These are phyloP conservation scores for Cyclotella baltica DNA, from an alignment of 108 stramenopile species.

Conservation along the genomic window DNA sequence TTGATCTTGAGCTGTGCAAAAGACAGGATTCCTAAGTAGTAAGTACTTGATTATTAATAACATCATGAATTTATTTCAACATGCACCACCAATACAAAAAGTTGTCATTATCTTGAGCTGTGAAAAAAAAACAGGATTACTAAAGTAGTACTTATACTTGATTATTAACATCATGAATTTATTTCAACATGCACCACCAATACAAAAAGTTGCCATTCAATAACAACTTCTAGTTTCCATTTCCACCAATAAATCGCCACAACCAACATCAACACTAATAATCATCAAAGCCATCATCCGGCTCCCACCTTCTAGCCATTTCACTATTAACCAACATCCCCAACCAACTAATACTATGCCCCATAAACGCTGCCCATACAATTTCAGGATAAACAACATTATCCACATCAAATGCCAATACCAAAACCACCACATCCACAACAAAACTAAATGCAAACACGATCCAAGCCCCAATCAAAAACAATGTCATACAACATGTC, in stretches of 20 bases:
- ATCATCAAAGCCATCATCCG: too few relatives aligned
- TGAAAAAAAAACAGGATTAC: too few relatives aligned
- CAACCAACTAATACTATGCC: slow-evolving; percentile 8
- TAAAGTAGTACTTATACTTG: too few relatives aligned
- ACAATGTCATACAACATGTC: slow-evolving; percentile 20
- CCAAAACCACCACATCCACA: slow-evolving; percentile 30
- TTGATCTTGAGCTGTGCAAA: too few relatives aligned
- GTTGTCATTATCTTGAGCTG: too few relatives aligned
- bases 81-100: too few relatives aligned
- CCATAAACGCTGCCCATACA: slow-evolving; percentile 26
- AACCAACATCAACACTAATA: slow-evolving; percentile 10
- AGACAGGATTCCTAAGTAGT: too few relatives aligned
- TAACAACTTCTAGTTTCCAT: slow-evolving; percentile 4
- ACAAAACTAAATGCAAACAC: slow-evolving; percentile 27
- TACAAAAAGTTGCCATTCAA: not conserved
- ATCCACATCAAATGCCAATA: slow-evolving; percentile 39
- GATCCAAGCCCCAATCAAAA: slow-evolving; percentile 28
- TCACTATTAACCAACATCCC: slow-evolving; percentile 10
- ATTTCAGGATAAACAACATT: slow-evolving; percentile 22
- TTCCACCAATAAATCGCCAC: slow-evolving; percentile 9
- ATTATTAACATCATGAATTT: too few relatives aligned
- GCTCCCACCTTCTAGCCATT: slow-evolving; percentile 15
- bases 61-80: too few relatives aligned
- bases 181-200: too few relatives aligned
- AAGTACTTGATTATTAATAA: too few relatives aligned